phyloP scores from a whole-genome alignment of 345 rosid genomes.

The Eutrema yunnanense region DNA sequence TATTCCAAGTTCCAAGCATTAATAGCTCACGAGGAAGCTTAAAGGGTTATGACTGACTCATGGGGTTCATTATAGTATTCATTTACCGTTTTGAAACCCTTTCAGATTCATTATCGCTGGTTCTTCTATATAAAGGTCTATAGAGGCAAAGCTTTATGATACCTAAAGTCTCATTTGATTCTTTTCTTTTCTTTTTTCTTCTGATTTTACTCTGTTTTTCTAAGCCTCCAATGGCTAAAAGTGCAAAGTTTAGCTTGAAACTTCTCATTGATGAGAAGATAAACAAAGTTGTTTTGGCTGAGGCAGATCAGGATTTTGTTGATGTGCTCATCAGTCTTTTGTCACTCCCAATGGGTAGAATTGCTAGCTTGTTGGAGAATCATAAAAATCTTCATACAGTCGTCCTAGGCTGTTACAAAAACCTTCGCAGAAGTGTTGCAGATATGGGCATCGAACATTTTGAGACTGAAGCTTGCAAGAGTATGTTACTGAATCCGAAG shows the following conservation, averaged over 20 bases:
- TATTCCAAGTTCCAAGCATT: background rate
- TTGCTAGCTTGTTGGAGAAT: background rate
- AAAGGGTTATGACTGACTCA: background rate
- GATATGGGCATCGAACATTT: background rate
- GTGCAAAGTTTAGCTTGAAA: conserved; percentile 4
- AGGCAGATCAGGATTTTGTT: conserved; percentile 22
- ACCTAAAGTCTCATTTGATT: background rate
- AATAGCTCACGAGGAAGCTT: background rate
- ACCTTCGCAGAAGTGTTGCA: conserved; percentile 2
- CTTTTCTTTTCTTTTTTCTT: background rate
- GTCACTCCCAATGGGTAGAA: conserved; percentile 4
- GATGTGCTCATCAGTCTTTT: conserved; percentile 20
- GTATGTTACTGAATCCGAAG: conserved; percentile 1
- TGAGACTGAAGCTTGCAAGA: conserved; percentile 7
- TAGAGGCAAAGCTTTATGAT: too few species aligned
- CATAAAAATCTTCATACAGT: background rate
- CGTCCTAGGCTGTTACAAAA: background rate
- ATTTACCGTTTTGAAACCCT: background rate
- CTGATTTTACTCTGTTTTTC: background rate
- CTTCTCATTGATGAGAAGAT: conserved; percentile 12
- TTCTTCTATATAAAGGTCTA: background rate
- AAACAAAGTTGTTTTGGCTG: conserved; percentile 25
- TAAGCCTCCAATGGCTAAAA: background rate
- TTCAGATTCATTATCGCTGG: background rate
- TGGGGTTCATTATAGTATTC: background rate